Base-by-base conservation (phyloP, 768 basidiomycete species). In the Agrocybe praecox region DNA sequence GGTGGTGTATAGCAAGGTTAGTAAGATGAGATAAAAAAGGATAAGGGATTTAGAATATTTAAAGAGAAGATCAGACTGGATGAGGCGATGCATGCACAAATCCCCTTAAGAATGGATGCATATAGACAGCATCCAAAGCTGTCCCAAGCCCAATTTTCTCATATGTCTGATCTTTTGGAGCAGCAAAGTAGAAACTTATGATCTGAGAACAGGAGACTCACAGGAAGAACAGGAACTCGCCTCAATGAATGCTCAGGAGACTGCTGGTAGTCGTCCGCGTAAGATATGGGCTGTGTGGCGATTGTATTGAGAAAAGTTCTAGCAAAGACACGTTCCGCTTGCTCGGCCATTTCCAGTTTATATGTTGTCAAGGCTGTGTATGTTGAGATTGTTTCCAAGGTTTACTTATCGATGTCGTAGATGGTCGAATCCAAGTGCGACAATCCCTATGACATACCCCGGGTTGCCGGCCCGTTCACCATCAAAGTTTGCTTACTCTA, bases 211-310 rank as follows among this genome's bases (percentile, higher is more conserved):
- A 5, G 26, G 26, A 29, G 26, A 65, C 84, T 62, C 56, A 90
- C 91, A 47, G 84, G 85, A 54, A 93, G 74, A 23, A 90, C 71
- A 11, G 88, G 84, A n/a, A 92, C 77, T 62, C 77, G 86, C 72
- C 80, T 90, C 53, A 92, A 79, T 12, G 82, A 83, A 58, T 86
- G 77, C 52, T 84, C 74, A 0, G 84, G 81, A 0, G 87, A 85
- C 50, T 90, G 87, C 69, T 89, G 88, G 71, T 90, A 92, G 72
- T 92, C 87, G 72, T 93, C 84, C 36, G 76, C 70, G 65, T 86
- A 93, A 3, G 75, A 77, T 55, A 93, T 78, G 22, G 88, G 87
- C 69, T 91, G 88, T 2, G 79, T 74, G 0, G 84, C 78, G 62
- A 94, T 67, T 12, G 83, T 85, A 59, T 84, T 86, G 54, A 85